These are phyloP conservation scores for Toxoplasma gondii DNA, from an alignment of 169 alveolate species.

Conservation along the genomic window DNA sequence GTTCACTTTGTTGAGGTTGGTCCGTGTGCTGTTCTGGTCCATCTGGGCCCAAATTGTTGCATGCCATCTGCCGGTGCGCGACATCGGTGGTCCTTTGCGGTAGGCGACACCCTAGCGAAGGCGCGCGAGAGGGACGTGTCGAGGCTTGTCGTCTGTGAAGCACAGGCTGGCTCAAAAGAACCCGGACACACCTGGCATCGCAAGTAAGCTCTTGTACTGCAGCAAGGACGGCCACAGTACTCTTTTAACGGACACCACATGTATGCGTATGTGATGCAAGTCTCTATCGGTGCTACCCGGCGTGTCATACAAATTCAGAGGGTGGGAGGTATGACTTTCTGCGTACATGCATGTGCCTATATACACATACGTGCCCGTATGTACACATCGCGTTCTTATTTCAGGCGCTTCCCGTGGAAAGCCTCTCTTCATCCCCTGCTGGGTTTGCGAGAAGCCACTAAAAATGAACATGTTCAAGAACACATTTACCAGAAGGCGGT, in stretches of 20 bases:
- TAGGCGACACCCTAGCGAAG: not conserved
- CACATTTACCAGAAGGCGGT: not conserved
- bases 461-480: not conserved
- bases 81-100: not conserved
- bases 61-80: too few species aligned
- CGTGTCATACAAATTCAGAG: too few species aligned
- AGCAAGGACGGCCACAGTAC: too few species aligned
- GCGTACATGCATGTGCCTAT: too few species aligned
- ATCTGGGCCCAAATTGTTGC: constrained; percentile 38
- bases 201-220: not conserved
- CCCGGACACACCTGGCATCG: not conserved
- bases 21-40: constrained; percentile 42
- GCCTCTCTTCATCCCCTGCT: not conserved
- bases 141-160: not conserved
- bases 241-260: too few species aligned
- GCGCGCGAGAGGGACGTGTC: not conserved
- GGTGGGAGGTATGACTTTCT: too few species aligned
- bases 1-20: constrained; percentile 63
- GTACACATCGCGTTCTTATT: not conserved
- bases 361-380: not conserved
- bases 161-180: not conserved
- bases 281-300: too few species aligned
- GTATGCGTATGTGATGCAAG: too few species aligned
- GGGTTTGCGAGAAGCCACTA: not conserved
- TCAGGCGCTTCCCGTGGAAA: not conserved